Percentiles rank a stretch among this genome's conserved stretches.
Evolutionary conservation across 768 basidiomycete species (phyloP).

Genomic region (Gyrodon lividus): DNA sequence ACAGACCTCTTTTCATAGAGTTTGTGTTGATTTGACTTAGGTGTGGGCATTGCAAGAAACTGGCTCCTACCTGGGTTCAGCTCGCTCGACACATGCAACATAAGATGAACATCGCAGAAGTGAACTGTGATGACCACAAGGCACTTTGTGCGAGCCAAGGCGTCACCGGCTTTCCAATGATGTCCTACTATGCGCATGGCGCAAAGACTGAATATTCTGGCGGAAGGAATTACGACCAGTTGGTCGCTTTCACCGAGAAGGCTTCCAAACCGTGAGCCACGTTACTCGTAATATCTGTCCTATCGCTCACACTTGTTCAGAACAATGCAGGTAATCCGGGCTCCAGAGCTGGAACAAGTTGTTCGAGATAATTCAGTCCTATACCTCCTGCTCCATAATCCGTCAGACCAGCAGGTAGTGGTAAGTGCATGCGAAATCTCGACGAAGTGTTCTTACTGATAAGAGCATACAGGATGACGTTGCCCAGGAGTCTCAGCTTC

Average conservation of each 20-base stretch:
- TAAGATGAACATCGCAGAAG: slow-evolving; percentile 76
- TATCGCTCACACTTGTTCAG: slow-evolving; percentile 22
- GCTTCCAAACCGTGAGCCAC: slow-evolving; percentile 64
- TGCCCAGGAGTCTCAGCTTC: slow-evolving; percentile 51
- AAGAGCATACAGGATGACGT: slow-evolving; percentile 44
- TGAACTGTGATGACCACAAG: slow-evolving; percentile 82
- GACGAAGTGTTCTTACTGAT: neutral
- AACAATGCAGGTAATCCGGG: slow-evolving; percentile 38
- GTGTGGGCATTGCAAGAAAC: slow-evolving; percentile 97
- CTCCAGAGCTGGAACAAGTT: slow-evolving; percentile 42
- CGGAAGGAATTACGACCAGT: slow-evolving; percentile 64
- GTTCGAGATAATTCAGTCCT: slow-evolving; percentile 49
- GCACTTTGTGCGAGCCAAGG: slow-evolving; percentile 63
- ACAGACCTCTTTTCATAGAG: neutral
- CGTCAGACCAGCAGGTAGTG: slow-evolving; percentile 29
- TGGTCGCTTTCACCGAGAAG: slow-evolving; percentile 74
- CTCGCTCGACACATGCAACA: slow-evolving; percentile 70
- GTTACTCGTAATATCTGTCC: slow-evolving; percentile 9
- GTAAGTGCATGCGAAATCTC: slow-evolving; percentile 22
- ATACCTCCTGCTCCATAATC: slow-evolving; percentile 56
- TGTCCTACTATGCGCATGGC: slow-evolving; percentile 62
- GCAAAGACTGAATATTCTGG: slow-evolving; percentile 76
- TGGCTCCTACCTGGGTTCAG: slow-evolving; percentile 78
- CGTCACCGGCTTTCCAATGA: slow-evolving; percentile 81
- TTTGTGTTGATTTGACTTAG: slow-evolving; percentile 24